A percentile compares a stretch with the other conserved stretches of the same genome.
phyloP scores from a whole-genome alignment of 495 filamentous ascomycete species.

The Thermochaetoides thermophila region DNA sequence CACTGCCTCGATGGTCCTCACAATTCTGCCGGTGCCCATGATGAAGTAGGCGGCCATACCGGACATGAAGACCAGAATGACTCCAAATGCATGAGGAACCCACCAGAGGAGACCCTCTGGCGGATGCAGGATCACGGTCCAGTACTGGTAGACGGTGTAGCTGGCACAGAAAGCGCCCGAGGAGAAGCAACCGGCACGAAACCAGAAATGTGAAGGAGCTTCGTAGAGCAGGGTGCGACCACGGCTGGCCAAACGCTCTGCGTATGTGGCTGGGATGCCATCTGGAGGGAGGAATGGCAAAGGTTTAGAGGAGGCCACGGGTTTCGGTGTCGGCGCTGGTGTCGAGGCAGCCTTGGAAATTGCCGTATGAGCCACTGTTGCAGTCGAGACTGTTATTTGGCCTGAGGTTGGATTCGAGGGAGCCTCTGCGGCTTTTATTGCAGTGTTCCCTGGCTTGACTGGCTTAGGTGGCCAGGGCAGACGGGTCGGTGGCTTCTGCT shows the following conservation, averaged over 20 bases:
- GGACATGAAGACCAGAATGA: slow-evolving; percentile 30
- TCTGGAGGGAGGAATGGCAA: too few relatives aligned
- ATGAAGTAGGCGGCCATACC: slow-evolving; percentile 32
- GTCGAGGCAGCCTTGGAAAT: too few relatives aligned
- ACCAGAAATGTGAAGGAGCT: slow-evolving; percentile 44
- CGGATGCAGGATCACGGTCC: slow-evolving; percentile 27
- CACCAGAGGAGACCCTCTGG: slow-evolving; percentile 26
- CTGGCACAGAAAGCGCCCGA: slow-evolving; percentile 41
- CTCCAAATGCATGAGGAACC: slow-evolving; percentile 30
- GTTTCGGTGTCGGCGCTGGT: too few relatives aligned
- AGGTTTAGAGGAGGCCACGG: too few relatives aligned
- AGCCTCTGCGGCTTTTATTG: too few relatives aligned
- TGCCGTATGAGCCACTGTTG: too few relatives aligned
- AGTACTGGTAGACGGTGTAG: slow-evolving; percentile 42
- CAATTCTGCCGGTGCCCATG: slow-evolving; percentile 24
- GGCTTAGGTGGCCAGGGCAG: too few relatives aligned
- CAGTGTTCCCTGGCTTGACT: too few relatives aligned
- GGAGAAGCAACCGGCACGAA: slow-evolving; percentile 40
- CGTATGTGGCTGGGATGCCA: slow-evolving; percentile 21
- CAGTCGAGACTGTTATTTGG: too few relatives aligned
- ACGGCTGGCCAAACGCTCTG: slow-evolving; percentile 28
- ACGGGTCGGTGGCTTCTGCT: too few relatives aligned
- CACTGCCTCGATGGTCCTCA: slow-evolving; percentile 28
- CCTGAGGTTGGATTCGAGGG: too few relatives aligned
- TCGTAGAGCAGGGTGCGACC: slow-evolving; percentile 41